Base-by-base conservation (phyloP, 345 rosid species). In the Heritiera littoralis region DNA sequence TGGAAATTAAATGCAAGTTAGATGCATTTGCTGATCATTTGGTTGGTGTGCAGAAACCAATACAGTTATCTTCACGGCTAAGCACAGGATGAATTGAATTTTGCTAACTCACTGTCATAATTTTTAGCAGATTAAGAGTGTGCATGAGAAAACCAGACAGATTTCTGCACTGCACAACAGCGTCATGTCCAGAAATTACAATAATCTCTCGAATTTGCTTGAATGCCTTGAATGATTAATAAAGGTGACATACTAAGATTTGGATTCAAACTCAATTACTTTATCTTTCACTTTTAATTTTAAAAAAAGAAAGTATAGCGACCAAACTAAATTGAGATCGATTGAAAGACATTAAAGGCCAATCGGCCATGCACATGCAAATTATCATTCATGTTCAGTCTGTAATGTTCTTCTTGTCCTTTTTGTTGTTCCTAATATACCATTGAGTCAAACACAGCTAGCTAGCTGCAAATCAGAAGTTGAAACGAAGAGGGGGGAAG, bases 341-440 rank as follows among this genome's bases (percentile, higher is more conserved):
- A 69, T 69, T 52, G 63, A 52, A 14, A 72, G 11, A 52, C 30
- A 35, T 72, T 72, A 38, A 43, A 35, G 78, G 43, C 15, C 9
- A 40, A 74, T 55, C 2, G 5, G 51, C 32, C 17, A 41, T 41
- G 38, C 56, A 52, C 73, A 77, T 77, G 79, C 40, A 51, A 15
- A 51, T 77, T 14, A 13, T 14, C 5, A 40, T 35, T 1, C 8
- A 7, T 32, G 7, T 23, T 49, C 6, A 3, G 38, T 1, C 28
- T 64, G 72, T 46, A 51, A 65, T 43, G 7, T 77, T 66, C 64
- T 66, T 38, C 18, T 66, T 77, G 79, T 77, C 72, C 51, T 15
- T 51, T 20, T 58, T 56, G 49, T 56, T 55, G 43, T 38, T 9
- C n/a, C 20, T 2, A 20, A 74, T 20, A 58, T 28, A 38, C 56